A percentile compares a stretch with the other conserved stretches of the same genome.
Conservation (phyloP, 768 basidiomycete genomes). For the Amanita thiersii region DNA sequence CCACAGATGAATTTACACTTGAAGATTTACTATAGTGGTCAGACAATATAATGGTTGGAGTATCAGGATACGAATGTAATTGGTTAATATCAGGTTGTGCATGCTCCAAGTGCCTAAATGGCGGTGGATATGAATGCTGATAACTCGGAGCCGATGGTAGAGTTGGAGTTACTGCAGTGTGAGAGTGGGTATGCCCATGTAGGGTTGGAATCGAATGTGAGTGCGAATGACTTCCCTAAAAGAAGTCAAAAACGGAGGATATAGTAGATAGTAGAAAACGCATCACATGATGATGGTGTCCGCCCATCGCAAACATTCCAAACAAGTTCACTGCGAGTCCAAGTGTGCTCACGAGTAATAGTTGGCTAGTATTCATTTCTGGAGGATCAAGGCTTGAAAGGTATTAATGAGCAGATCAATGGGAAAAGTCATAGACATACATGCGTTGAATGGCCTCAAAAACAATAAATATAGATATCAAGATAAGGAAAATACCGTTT, state of each 20-base stretch:
- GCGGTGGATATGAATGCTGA: conserved; percentile 6
- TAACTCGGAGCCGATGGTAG: neutral
- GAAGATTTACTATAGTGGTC: neutral
- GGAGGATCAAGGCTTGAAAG: conserved; percentile 75
- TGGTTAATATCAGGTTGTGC: neutral
- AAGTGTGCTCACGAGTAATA: conserved; percentile 80
- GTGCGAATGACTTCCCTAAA: conserved; percentile 46
- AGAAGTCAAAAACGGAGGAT: neutral
- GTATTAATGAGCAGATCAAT: neutral
- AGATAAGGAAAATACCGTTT: conserved; percentile 88
- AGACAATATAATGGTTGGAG: conserved; percentile 10
- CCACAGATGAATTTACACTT: neutral
- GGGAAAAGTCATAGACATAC: conserved; percentile 26
- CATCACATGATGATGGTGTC: conserved; percentile 80
- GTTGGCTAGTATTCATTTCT: conserved; percentile 94
- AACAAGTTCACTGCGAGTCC: conserved; percentile 94
- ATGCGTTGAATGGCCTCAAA: conserved; percentile 96
- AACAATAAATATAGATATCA: conserved; percentile 96
- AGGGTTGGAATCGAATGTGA: conserved; percentile 14
- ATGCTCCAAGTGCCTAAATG: no score
- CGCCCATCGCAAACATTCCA: conserved; percentile 98
- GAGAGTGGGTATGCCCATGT: conserved; percentile 14
- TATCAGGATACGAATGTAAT: conserved; percentile 12
- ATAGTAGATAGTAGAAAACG: conserved; percentile 4
- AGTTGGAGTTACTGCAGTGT: conserved; percentile 9